phyloP scores from a whole-genome alignment of 116 monocot species.

The Dioscorea cayenensis region DNA sequence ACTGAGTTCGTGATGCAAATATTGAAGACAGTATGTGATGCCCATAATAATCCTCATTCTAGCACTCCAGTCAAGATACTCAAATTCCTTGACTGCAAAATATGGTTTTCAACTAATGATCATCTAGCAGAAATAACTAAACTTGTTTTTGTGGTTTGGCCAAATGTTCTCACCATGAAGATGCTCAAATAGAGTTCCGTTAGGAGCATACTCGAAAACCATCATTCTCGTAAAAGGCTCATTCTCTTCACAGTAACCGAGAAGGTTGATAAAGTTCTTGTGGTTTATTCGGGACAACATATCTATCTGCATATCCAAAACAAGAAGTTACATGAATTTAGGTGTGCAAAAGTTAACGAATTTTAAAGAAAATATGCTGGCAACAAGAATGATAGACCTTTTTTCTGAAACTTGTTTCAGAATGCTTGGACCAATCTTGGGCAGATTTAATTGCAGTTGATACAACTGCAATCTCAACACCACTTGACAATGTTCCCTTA shows the following conservation, averaged over 20 bases:
- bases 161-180: constrained; percentile 10
- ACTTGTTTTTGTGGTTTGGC: not conserved
- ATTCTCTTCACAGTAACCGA: constrained; percentile 50
- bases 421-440: constrained; percentile 43
- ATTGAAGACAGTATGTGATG: constrained; percentile 69
- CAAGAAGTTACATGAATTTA: not conserved
- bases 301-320: constrained; percentile 28
- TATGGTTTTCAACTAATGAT: not conserved
- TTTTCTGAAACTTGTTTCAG: constrained; percentile 33
- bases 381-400: constrained; percentile 26
- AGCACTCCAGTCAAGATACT: constrained; percentile 71
- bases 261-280: constrained; percentile 52
- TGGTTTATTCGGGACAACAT: constrained; percentile 39
- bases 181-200: constrained; percentile 40
- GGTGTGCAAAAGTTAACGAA: not conserved
- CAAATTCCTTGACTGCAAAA: constrained; percentile 69
- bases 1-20: constrained; percentile 69
- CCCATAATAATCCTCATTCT: constrained; percentile 98
- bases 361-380: not conserved
- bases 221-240: constrained; percentile 62
- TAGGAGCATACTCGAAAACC: constrained; percentile 48
- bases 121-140: not conserved
- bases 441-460: constrained; percentile 20
- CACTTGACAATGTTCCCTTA: constrained; percentile 61
- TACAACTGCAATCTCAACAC: constrained; percentile 46